Base-by-base conservation (phyloP, 305 asterid species). In the Coffea humblotiana region DNA sequence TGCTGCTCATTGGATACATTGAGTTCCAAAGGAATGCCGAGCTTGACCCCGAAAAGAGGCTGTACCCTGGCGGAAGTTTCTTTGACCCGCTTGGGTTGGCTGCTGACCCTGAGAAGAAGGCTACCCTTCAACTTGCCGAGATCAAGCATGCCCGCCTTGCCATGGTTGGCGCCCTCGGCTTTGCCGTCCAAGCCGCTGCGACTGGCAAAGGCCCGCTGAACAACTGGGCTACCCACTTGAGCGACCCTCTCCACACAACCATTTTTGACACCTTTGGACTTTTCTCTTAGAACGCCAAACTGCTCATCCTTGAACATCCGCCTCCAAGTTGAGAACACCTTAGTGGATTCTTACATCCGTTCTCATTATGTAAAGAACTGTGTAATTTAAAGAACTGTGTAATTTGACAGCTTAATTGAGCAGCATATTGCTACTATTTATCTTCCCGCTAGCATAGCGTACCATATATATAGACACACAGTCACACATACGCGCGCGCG, bases 61-160 rank as follows among this genome's bases (percentile, higher is more conserved):
- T 95, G 21, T 95, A 95, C 88, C 99, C 99, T 1, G 99, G 99
- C 47, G 99, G 99, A 21, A 87, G 88, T 0, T 95, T 71, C 92
- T 95, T 95, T 72, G 98, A 95, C 87, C 99, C 99, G 5, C 79
- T 95, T 81, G 97, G 99, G 2, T 77, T 95, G 76, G 99, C 99
- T 0, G 85, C 98, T 15, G 99, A 95, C 88, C 99, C 99, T 1
- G 98, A 92, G 76, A 95, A 92, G 90, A 95, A 89, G 86, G 96
- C 82, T 19, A 69, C 51, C 0, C 99, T 95, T 68, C 99, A 95
- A 80, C 90, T 95, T 13, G 99, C 99, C 1, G 99, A 95, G 87
- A 93, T 95, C 89, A 95, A 95, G 89, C 99, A 95, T 77, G 98
- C 99, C 25, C 97, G 99, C n/a, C 97, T 95, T 0, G 99, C 99